Evolutionary conservation across 2,329 filamentous ascomycete species (phyloP).

Genomic region (Dendryphion nanum): DNA sequence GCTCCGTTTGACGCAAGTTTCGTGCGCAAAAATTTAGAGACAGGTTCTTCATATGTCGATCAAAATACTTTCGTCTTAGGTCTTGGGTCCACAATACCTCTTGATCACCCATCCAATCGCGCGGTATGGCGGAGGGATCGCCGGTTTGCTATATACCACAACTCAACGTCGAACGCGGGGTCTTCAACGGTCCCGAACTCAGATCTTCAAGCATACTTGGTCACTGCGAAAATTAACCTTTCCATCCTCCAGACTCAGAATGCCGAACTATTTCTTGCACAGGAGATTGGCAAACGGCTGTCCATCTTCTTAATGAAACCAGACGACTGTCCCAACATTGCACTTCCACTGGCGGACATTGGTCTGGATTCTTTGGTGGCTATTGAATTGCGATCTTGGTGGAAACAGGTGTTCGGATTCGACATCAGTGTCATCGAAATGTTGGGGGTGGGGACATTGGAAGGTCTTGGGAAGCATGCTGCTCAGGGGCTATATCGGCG

Average conservation of each 20-base stretch:
- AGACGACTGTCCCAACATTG: conserved; percentile 18
- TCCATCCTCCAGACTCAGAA: conserved; percentile 9
- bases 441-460: conserved; percentile 14
- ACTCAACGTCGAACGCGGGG: conserved; percentile 5
- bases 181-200: background rate
- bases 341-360: conserved; percentile 15
- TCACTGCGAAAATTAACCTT: conserved; percentile 4
- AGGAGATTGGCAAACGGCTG: conserved; percentile 20
- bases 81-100: conserved; percentile 14
- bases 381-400: conserved; percentile 43
- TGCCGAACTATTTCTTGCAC: conserved; percentile 9
- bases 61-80: conserved; percentile 11
- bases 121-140: conserved; percentile 16
- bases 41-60: background rate
- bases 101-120: conserved; percentile 16
- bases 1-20: too few relatives aligned
- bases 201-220: background rate
- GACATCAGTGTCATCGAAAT: conserved; percentile 25
- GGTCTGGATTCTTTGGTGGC: conserved; percentile 34
- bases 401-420: conserved; percentile 31
- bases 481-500: too few relatives aligned
- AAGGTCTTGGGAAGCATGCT: conserved; percentile 22
- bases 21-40: too few relatives aligned
- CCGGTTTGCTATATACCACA: conserved; percentile 23
- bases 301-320: conserved; percentile 14